Percentiles rank a stretch among this genome's conserved stretches.
These are phyloP conservation scores for Dryas octopetala DNA, from an alignment of 306 rosid genomes.

Conservation along the genomic window DNA sequence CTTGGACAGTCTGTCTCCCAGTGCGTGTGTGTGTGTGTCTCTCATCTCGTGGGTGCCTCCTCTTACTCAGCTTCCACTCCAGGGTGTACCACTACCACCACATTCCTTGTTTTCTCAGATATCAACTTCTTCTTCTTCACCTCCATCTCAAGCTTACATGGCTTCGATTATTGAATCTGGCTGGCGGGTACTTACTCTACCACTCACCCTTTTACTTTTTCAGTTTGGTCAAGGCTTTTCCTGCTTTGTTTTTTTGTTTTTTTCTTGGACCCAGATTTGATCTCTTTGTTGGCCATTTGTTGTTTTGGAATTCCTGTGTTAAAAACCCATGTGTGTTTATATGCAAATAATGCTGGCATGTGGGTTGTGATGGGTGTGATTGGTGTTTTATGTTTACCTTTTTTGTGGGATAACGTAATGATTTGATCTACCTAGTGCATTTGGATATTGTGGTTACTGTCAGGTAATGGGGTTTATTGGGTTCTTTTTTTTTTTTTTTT, in stretches of 20 bases:
- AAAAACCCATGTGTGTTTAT: background rate
- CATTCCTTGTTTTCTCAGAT: background rate
- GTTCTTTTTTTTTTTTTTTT: background rate
- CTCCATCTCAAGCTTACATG: slow-evolving; percentile 28
- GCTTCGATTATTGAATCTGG: slow-evolving; percentile 63
- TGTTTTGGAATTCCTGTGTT: slow-evolving; percentile 9
- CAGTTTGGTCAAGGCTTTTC: background rate
- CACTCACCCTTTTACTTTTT: background rate
- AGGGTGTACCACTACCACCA: background rate
- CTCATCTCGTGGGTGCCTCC: slow-evolving; percentile 29
- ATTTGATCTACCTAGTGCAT: slow-evolving; percentile 4
- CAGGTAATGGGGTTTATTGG: background rate
- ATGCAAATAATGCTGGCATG: background rate
- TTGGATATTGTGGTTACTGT: slow-evolving; percentile 5
- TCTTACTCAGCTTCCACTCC: background rate
- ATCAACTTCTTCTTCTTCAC: background rate
- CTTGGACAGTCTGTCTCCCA: slow-evolving; percentile 39
- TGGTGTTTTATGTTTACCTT: background rate
- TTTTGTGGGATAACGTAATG: slow-evolving; percentile 5
- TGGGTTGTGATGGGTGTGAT: slow-evolving; percentile 11
- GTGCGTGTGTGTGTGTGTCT: background rate
- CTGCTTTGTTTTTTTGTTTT: background rate
- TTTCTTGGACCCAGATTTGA: slow-evolving; percentile 30
- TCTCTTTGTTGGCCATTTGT: slow-evolving; percentile 24
- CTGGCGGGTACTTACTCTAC: slow-evolving; percentile 60